Evolutionary conservation across 2,329 filamentous ascomycete genomes (phyloP).

Genomic region (Botrytis deweyae): DNA sequence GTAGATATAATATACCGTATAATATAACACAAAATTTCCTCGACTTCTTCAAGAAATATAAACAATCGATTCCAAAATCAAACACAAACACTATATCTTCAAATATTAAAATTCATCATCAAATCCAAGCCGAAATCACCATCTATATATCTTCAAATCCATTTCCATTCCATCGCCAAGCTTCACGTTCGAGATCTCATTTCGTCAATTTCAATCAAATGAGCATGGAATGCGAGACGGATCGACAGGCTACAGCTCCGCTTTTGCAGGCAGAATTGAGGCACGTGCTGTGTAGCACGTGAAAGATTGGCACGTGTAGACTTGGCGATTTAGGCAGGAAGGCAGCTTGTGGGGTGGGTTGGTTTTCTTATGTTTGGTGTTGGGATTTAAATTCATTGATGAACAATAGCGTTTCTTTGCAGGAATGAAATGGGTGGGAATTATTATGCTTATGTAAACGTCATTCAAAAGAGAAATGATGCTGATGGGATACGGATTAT

Average conservation of each 20-base stretch:
- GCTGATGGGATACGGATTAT: not conserved
- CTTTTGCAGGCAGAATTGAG: not conserved
- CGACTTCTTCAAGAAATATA: accelerated
- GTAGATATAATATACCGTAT: accelerated
- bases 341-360: not conserved
- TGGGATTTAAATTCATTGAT: not conserved
- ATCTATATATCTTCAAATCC: not conserved
- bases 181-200: not conserved
- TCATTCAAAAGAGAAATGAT: not conserved
- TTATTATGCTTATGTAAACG: not conserved
- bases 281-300: not conserved
- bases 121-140: not conserved
- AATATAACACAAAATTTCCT: not conserved
- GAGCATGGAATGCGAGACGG: not conserved
- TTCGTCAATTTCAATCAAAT: not conserved
- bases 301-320: not conserved
- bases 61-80: not conserved
- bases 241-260: not conserved
- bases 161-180: not conserved
- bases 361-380: not conserved
- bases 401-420: not conserved
- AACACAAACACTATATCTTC: too few species aligned
- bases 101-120: not conserved
- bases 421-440: not conserved
- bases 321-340: slow-evolving; percentile 10